Evolutionary conservation across 2,329 filamentous ascomycete species (phyloP), one percentile per base, ranked within the genome.

Genomic region (Trichoderma hamatum): DNA sequence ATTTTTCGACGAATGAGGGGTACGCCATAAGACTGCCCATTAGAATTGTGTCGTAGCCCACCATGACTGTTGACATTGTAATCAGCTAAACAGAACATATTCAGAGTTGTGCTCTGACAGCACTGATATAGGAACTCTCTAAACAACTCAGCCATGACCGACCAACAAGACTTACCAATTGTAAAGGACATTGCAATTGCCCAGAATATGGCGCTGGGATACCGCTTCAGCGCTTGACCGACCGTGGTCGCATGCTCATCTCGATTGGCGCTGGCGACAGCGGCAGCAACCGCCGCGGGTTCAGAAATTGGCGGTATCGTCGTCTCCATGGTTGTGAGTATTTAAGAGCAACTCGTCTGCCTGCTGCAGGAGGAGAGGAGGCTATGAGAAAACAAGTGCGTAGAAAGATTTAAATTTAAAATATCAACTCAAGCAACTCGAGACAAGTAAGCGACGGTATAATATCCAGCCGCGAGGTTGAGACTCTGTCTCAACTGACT

Each of bases 21-120:
- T 76, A 78, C 21, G 72, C 77, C 69, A 76, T 78, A 28, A 79
- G 75, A 63, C 74, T 77, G 63, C 73, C 73, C 54, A 80, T 76
- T 6, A 78, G 56, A 30, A 72, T 73, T 1, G 74, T 74, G 39
- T 77, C 75, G 58, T 77, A 77, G 14, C 75, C 79, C 52, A 81
- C 79, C 79, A 81, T 81, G 70, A 81, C 69, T 77, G 54, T 43
- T 0, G 26, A n/a, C 9, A 30, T 56, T 32, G 5, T 6, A 39
- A 10, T 39, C 28, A 28, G 11, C 28, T 11, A 26, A 16, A 26
- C 10, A 28, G 13, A 9, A 10, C 32, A 19, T 13, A 1, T 34
- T 21, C 3, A 36, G n/a, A n/a, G 9, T 5, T 13, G 13, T 10
- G 34, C 13, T 36, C 13, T 36, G 13, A 36, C 34, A 36, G 13